Evolutionary conservation across 805 yeast genomes (phyloP), one percentile per base, ranked within the genome.

Genomic region (Alloascoidea hylecoeti): DNA sequence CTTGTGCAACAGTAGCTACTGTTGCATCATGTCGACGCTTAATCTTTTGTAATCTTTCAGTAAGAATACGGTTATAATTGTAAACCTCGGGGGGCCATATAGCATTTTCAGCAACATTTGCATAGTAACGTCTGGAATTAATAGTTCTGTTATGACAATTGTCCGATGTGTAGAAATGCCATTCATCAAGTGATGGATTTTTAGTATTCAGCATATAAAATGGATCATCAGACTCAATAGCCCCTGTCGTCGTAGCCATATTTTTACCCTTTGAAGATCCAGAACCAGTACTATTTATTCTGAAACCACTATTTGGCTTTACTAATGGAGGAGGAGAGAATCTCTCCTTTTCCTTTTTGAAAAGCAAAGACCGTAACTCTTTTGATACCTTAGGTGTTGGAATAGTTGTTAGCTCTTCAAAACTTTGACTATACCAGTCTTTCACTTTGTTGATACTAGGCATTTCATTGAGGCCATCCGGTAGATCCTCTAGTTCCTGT

Each of bases 1-100:
- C 96, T 46, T 83, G 84, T 1, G 95, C 95, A 50, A 86, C 78
- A 0, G 95, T 84, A 13, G 94, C 78, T 14, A 86, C 95, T 0
- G 94, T 88, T 5, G 95, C 94, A 56, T 86, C 95, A 55, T 85
- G 96, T 23, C 95, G 64, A 45, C 70, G 72, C 52, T 85, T 86
- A 56, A 85, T 85, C 43, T 68, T 72, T 38, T 72, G 68, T 42
- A 85, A 63, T 0, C 81, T 63, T 33, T 76, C 76, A 34, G 76
- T 72, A 6, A 84, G 89, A 12, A 54, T 45, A 49, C 70, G 70
- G 55, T 81, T 86, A 58, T 78, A 86, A 42, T 71, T 72, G 46
- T 70, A 70, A 23, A 81, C 81, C 48, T 79, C 92, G 35, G 70
- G 64, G 13, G 94, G 86, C 77, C 88, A 81, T 16, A 66, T 61